Base-by-base conservation (phyloP, 768 basidiomycete species). In the Pleurotus sapidus region DNA sequence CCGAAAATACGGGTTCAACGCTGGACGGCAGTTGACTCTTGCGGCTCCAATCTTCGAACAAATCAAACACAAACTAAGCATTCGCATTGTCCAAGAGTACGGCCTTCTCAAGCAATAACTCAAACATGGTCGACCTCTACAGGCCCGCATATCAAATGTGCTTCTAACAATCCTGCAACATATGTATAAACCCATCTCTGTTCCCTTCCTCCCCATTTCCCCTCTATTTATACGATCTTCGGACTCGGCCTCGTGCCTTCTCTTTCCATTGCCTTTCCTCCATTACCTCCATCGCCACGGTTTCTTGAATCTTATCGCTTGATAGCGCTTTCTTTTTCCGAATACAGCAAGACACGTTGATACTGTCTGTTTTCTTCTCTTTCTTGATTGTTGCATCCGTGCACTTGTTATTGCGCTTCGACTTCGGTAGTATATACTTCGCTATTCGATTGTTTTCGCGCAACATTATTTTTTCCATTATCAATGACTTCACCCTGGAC, bases 131-230 rank as follows among this genome's bases (percentile, higher is more conserved):
- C 24, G 34, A 34, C 23, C 39, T 17, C 17, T 17, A n/a, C n/a
- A n/a, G 39, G 30, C 20, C 17, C 25, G 15, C 15, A 50, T 34
- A 50, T 50, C 39, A 39, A 54, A 37, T 42, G 51, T 39, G 37
- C 39, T 54, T 39, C 20, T 42, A 40, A 24, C 51, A 39, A n/a
- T 18, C 39, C n/a, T 27, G 37, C 39, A 42, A 54, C 51, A 12
- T 39, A 54, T 54, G 51, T 54, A 54, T 54, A 42, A 54, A 54
- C 24, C 51, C 39, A 54, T 54, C 34, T 54, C 39, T 24, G 39
- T 39, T n/a, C 17, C 15, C 42, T 54, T 54, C 38, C 37, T 20
- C 51, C n/a, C 24, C 38, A 30, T 39, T 43, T 39, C 25, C 37
- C 42, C 39, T 42, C 51, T 25, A 23, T 54, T 39, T 54, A 54